Conservation (phyloP, 1,284 basidiomycete species). For the Sphaerobolus stellatus region DNA sequence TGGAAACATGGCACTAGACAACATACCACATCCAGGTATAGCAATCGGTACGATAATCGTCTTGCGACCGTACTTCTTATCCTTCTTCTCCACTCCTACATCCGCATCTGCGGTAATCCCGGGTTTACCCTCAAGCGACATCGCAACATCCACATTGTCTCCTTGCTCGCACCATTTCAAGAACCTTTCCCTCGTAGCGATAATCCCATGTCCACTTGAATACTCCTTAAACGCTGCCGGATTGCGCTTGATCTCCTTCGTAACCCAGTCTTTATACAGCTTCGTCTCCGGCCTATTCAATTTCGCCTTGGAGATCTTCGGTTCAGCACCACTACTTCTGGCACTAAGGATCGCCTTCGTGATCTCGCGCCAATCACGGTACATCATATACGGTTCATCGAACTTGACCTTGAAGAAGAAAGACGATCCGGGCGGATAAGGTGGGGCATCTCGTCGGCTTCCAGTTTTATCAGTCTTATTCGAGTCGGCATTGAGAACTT, state of each 20-base stretch:
- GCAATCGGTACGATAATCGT: conserved; percentile 87
- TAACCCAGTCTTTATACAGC: conserved; percentile 69
- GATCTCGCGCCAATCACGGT: conserved; percentile 95
- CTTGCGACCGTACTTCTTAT: conserved; percentile 58
- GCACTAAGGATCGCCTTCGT: conserved; percentile 72
- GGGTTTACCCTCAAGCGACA: conserved; percentile 21
- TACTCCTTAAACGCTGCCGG: conserved; percentile 65
- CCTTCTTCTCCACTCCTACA: conserved; percentile 8
- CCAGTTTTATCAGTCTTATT: conserved; percentile 31
- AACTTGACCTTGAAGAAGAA: conserved; percentile 99
- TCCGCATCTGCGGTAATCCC: too few relatives aligned
- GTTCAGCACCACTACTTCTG: conserved; percentile 32
- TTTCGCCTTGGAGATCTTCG: conserved; percentile 56
- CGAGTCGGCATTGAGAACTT: background rate
- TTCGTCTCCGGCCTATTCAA: conserved; percentile 66
- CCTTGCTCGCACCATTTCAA: conserved; percentile 58
- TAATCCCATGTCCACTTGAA: conserved; percentile 76
- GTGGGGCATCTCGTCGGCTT: conserved; percentile 43
- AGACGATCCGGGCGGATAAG: conserved; percentile 75
- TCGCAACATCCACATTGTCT: conserved; percentile 17
- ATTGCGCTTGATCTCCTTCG: conserved; percentile 65
- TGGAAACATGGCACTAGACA: background rate
- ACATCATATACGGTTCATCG: conserved; percentile 98
- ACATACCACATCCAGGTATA: conserved; percentile 87
- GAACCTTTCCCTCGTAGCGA: conserved; percentile 80